These are phyloP conservation scores for Inonotus hispidus DNA, from an alignment of 1,284 basidiomycete species.

Conservation along the genomic window DNA sequence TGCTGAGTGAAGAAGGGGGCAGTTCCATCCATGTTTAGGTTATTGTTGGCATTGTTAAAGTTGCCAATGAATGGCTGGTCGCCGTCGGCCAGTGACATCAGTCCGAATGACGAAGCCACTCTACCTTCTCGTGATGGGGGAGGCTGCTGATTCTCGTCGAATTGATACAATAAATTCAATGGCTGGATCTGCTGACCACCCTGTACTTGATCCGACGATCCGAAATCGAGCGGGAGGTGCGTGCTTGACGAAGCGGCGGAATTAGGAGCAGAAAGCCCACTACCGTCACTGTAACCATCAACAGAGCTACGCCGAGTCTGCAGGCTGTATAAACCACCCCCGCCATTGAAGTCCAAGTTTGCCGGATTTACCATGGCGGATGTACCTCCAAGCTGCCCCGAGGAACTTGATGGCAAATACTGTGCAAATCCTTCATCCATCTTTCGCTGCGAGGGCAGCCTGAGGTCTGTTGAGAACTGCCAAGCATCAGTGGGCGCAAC, in stretches of 20 bases:
- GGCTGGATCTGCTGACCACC: conserved; percentile 7
- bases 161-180: conserved; percentile 7
- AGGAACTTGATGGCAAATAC: conserved; percentile 9
- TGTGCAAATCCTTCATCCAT: conserved; percentile 17
- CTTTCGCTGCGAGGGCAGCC: conserved; percentile 3
- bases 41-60: conserved; percentile 2
- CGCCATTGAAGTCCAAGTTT: conserved; percentile 11
- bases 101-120: conserved; percentile 16
- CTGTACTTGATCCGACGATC: not conserved
- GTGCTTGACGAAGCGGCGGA: conserved; percentile 18
- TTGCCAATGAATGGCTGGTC: conserved; percentile 11
- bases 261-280: conserved; percentile 13
- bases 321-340: conserved; percentile 12
- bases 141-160: conserved; percentile 5
- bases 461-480: conserved; percentile 7
- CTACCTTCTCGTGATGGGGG: conserved; percentile 17
- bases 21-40: conserved; percentile 1
- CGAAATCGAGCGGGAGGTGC: conserved; percentile 18
- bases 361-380: conserved; percentile 8
- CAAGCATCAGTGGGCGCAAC: not conserved
- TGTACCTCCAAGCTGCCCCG: conserved; percentile 3
- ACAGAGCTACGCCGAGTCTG: conserved; percentile 14
- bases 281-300: conserved; percentile 13
- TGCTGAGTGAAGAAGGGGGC: conserved; percentile 19
- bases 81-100: conserved; percentile 13